Evolutionary conservation across 139 green algal species (phyloP).

Genomic region (Micractinium sp.): DNA sequence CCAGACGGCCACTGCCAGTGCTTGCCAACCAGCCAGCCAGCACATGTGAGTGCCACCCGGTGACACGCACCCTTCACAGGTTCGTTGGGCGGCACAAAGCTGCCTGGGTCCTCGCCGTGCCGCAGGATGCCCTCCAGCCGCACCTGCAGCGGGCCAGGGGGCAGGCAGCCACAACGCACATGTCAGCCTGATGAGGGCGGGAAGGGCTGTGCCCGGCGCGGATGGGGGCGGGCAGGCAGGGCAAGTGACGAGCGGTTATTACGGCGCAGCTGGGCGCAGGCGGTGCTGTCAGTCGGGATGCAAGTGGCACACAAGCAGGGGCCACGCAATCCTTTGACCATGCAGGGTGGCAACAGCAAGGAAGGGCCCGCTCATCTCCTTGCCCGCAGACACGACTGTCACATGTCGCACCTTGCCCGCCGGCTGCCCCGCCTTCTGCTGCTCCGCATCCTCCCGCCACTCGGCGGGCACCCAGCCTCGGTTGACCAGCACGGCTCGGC

Average conservation of each 20-base stretch:
- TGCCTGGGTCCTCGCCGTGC: constrained; percentile 65
- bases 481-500: constrained; percentile 68
- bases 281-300: too few relatives aligned
- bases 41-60: neutral
- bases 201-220: too few relatives aligned
- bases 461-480: constrained; percentile 77
- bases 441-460: constrained; percentile 53
- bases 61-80: constrained; percentile 41
- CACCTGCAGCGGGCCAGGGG: constrained; percentile 21
- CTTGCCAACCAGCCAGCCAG: neutral
- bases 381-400: too few relatives aligned
- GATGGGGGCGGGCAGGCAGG: too few relatives aligned
- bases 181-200: too few relatives aligned
- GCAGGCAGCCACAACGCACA: neutral
- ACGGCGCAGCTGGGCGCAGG: too few relatives aligned
- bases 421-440: constrained; percentile 9
- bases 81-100: constrained; percentile 79
- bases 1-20: neutral
- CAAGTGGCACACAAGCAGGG: too few relatives aligned
- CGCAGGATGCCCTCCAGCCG: constrained; percentile 68
- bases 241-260: too few relatives aligned
- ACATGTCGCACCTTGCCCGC: neutral
- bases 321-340: too few relatives aligned
- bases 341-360: too few relatives aligned
- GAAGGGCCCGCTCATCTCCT: too few relatives aligned